Evolutionary conservation across 129 eudicot species (phyloP), one percentile per base, ranked within the genome.

Genomic region (Escallonia herrerae): DNA sequence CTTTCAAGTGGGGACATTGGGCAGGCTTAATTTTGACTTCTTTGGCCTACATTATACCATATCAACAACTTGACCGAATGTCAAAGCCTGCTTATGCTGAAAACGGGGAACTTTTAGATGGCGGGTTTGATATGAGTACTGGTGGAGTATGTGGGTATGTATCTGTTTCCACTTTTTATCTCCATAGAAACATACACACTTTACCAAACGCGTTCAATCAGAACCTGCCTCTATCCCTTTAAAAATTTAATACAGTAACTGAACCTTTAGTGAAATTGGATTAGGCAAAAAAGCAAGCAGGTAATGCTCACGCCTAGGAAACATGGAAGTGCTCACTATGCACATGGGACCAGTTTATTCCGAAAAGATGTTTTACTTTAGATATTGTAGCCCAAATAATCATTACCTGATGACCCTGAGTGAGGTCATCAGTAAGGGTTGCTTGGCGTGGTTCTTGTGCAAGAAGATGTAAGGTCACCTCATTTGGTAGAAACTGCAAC

Each of bases 61-160:
- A 88, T 70, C 66, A 83, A 52, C 98, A 93, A 77, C 89, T 93
- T 48, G 82, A 74, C 11, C 72, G 71, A 58, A 85, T 93, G 98
- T 87, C 98, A 40, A 88, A 69, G 68, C 91, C 96, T 50, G 58
- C 81, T 43, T 88, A 83, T 66, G 72, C 85, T 50, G 89, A 88
- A 48, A 67, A 76, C 41, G 98, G 95, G 44, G 98, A 93, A 56
- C 89, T 93, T 54, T 62, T 88, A 40, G 98, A 93, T 76, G 98
- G 98, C 8, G 98, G 98, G 9, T 93, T 83, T 60, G 98, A 93
- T 83, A 85, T 93, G 98, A 88, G 84, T 68, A 88, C 95, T 0
- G 95, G 96, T 71, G 98, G 98, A 46, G 80, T 88, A 80, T 88
- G 96, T 63, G 98, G 95, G 98, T 93, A 84, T 56, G 90, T 39